Conservation (phyloP, 495 filamentous ascomycete genomes). For the Annulohypoxylon stygium region DNA sequence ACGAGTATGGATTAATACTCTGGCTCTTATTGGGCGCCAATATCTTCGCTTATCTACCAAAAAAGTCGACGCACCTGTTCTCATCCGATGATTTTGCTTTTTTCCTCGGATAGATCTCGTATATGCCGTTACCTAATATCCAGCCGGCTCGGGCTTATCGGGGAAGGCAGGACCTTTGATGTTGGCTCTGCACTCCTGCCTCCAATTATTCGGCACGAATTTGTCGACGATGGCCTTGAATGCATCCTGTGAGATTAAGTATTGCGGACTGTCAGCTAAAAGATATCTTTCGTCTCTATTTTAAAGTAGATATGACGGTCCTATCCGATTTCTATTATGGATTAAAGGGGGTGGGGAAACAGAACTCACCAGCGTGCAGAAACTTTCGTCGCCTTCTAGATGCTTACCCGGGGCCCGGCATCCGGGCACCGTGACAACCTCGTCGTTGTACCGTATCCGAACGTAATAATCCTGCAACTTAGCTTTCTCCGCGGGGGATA, state of each 20-base stretch:
- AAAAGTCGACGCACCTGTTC: not conserved
- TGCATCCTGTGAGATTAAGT: slow-evolving; percentile 67
- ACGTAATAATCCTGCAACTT: slow-evolving; percentile 83
- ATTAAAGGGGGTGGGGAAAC: not conserved
- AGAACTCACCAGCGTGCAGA: slow-evolving; percentile 86
- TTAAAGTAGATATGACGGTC: not conserved
- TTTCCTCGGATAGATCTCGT: not conserved
- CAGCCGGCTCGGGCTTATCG: slow-evolving; percentile 65
- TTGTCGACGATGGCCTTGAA: slow-evolving; percentile 95
- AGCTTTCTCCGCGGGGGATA: slow-evolving; percentile 64
- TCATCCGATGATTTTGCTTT: not conserved
- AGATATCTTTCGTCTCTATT: not conserved
- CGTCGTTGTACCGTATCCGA: slow-evolving; percentile 94
- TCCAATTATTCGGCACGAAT: slow-evolving; percentile 87
- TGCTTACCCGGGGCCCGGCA: slow-evolving; percentile 84
- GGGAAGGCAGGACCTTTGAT: slow-evolving; percentile 69
- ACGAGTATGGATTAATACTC: not conserved
- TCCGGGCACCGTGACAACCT: slow-evolving; percentile 81
- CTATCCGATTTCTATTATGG: not conserved
- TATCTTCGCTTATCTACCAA: not conserved
- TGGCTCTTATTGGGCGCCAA: not conserved
- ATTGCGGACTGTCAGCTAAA: slow-evolving; percentile 15
- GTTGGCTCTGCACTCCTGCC: slow-evolving; percentile 76
- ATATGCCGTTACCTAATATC: slow-evolving; percentile 55
- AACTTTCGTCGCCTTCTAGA: slow-evolving; percentile 86